Base-by-base conservation (phyloP, 495 filamentous ascomycete genomes). In the Trichoderma gamsii region DNA sequence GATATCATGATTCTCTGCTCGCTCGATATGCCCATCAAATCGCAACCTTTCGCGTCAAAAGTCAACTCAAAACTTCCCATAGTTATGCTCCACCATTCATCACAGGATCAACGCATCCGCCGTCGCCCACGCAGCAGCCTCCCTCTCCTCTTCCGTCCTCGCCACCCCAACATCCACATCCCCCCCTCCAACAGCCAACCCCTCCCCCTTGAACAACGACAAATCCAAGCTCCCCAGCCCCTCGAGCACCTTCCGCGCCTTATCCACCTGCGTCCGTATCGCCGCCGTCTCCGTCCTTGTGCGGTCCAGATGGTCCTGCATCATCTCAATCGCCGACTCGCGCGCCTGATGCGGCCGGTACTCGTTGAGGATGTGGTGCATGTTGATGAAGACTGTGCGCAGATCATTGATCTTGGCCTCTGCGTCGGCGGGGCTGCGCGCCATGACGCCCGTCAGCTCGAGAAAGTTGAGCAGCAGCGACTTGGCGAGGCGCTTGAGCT, bases 301-400 rank as follows among this genome's bases (percentile, higher is more conserved):
- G 69, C 79, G 82, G 70, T 90, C 87, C 43, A 97, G 76, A 74
- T 95, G 90, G 72, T 91, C 90, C 78, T 97, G 92, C 93, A 99
- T 95, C 84, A 95, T 86, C 73, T 88, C 75, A 32, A 97, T 96
- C 56, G 98, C 80, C 38, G 88, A 92, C 78, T 98, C 96, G 46
- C 95, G 81, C 29, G 93, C 93, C 77, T 99, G 96, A 76, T 99
- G 95, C 3, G 95, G 96, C 27, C 95, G 88, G 76, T 97, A 98
- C 68, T 95, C 88, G 76, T 99, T 99, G 64, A 97, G 84, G 23
- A 94, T 83, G 70, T 93, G 90, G 75, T 97, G 92, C 66, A 93
- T 89, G 77, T 98, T 97, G 72, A 92, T 86, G 68, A 94, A 88
- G 4, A 97, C 72, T 29, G 87, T 90, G 71, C 87, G 82, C n/a